These are phyloP conservation scores for Phytophthora megakarya DNA, from an alignment of 352 stramenopile species.

Conservation along the genomic window DNA sequence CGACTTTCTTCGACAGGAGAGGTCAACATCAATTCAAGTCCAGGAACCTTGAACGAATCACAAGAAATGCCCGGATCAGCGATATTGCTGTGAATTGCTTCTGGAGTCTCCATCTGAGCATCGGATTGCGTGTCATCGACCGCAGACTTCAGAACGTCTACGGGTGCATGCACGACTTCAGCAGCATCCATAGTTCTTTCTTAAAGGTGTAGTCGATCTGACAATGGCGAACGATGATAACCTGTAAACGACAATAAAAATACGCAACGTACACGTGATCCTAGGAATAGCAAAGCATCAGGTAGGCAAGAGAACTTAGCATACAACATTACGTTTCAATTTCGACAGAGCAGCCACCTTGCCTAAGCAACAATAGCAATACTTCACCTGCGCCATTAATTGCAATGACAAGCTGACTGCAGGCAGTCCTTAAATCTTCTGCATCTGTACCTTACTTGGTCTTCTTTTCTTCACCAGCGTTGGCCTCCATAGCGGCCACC, in stretches of 20 bases:
- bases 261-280: too few relatives aligned
- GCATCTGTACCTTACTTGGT: conserved; percentile 25
- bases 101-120: neutral
- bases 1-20: conserved; percentile 14
- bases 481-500: conserved; percentile 36
- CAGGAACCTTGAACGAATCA: conserved; percentile 1
- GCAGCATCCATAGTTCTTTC: conserved; percentile 22
- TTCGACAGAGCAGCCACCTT: conserved; percentile 4
- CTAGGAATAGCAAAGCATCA: conserved; percentile 17
- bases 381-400: conserved; percentile 9
- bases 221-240: too few relatives aligned
- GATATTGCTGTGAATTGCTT: conserved; percentile 11
- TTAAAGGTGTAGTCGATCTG: conserved; percentile 10
- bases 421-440: neutral
- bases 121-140: conserved; percentile 10
- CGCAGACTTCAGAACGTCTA: conserved; percentile 15
- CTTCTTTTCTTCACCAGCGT: conserved; percentile 36
- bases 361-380: conserved; percentile 4
- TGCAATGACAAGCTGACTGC: neutral
- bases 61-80: neutral
- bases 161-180: conserved; percentile 13
- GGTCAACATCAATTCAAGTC: conserved; percentile 4
- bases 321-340: conserved; percentile 31
- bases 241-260: too few relatives aligned
- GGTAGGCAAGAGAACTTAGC: conserved; percentile 17